Percentiles rank a stretch among this genome's conserved stretches.
Evolutionary conservation across 768 basidiomycete species (phyloP).

Genomic region (Suillus brevipes): DNA sequence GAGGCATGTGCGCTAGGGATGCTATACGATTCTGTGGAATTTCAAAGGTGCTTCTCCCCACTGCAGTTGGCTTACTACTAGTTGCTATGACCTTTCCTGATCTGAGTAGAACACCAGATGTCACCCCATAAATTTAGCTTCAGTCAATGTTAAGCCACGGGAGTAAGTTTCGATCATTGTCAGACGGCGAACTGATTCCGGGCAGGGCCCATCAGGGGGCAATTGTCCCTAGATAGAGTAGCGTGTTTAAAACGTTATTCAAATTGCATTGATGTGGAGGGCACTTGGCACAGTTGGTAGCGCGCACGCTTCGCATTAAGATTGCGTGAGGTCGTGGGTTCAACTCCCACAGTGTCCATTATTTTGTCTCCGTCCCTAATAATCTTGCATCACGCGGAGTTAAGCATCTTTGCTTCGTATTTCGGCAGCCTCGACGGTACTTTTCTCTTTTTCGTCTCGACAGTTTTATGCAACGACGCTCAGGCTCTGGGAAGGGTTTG

Average conservation of each 20-base stretch:
- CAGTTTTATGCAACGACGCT: conserved; percentile 59
- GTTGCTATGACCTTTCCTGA: neutral
- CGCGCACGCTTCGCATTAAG: conserved; percentile 53
- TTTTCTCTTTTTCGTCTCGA: conserved; percentile 11
- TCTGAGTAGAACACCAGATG: neutral
- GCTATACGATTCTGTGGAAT: neutral
- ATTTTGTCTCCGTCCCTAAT: conserved; percentile 11
- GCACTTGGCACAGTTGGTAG: conserved; percentile 63
- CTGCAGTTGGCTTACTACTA: neutral
- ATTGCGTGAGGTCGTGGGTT: conserved; percentile 60
- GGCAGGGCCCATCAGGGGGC: too few species aligned
- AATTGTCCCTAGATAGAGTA: too few species aligned
- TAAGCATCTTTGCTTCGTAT: neutral
- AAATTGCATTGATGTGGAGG: conserved; percentile 17
- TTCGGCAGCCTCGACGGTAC: neutral
- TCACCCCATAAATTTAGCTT: neutral
- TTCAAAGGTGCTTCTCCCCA: neutral
- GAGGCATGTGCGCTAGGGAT: neutral
- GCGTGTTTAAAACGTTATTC: neutral
- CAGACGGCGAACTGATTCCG: too few species aligned
- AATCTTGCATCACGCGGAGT: neutral
- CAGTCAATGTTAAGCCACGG: neutral
- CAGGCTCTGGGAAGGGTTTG: conserved; percentile 44
- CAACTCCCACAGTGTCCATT: conserved; percentile 53
- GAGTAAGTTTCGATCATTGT: too few species aligned